Evolutionary conservation across 78 protist species (phyloP), one percentile per base, ranked within the genome.

Genomic region (Dictyostelium purpureum): DNA sequence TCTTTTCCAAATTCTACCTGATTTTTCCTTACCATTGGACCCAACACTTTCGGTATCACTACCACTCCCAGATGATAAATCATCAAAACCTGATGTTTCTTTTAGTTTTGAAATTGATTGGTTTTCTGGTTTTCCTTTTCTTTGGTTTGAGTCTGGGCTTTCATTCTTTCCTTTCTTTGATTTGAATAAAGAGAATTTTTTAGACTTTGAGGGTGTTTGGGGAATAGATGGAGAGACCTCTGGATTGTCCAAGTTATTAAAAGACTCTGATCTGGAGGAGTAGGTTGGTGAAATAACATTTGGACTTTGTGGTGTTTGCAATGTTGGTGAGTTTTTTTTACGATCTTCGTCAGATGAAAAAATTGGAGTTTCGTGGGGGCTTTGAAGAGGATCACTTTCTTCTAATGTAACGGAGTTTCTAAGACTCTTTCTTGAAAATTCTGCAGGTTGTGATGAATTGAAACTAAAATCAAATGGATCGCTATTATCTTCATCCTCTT

Each of bases 401-500:
- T 69, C 76, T 2, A 69, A 7, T 69, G 47, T 69, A 2, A 45
- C 40, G 0, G 71, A 63, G 14, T 63, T 63, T 63, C 37, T 31
- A 33, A 63, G 18, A 31, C 40, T 31, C 33, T 33, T 63, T 3
- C n/a, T 63, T 31, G 71, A 63, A 63, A 63, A 63, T 33, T 18
- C 16, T 18, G 18, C 38, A 2, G 71, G 71, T 18, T 35, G 26
- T 33, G 79, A 10, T 24, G 83, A 73, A 19, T 54, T 73, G 31
- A 66, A 73, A 33, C 28, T 73, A 73, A 85, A 85, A n/a, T 85
- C 92, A 45, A 85, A 85, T 57, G 92, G 92, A 35, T 83, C 90
- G 4, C 21, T 40, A 14, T 26, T 18, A 21, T 37, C 9, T 9
- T 42, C 45, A 74, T 10, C 28, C 10, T 61, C 28, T 0, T 49